These are phyloP conservation scores for Huntiella savannae DNA, from an alignment of 2,329 filamentous ascomycete genomes.

Conservation along the genomic window DNA sequence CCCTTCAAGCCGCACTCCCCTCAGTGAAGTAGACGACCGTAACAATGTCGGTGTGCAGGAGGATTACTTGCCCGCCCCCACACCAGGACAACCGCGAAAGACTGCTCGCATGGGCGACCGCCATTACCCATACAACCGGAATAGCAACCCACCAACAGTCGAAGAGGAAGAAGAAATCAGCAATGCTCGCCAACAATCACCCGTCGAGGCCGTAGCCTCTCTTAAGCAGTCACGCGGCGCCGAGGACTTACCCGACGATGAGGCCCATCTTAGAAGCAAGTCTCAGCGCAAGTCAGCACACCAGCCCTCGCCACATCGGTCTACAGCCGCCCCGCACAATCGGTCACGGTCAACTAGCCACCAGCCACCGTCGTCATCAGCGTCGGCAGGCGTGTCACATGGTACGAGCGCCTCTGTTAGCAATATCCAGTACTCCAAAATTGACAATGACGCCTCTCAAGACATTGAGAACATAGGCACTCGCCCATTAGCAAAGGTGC, in stretches of 20 bases:
- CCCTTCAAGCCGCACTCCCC: slow-evolving; percentile 56
- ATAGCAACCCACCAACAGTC: slow-evolving; percentile 24
- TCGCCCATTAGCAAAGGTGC: slow-evolving; percentile 10
- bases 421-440: slow-evolving; percentile 21
- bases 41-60: slow-evolving; percentile 53
- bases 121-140: slow-evolving; percentile 52
- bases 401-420: slow-evolving; percentile 27
- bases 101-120: slow-evolving; percentile 52
- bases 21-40: slow-evolving; percentile 85
- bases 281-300: slow-evolving; percentile 42
- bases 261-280: slow-evolving; percentile 58
- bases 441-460: slow-evolving; percentile 49
- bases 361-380: slow-evolving; percentile 20
- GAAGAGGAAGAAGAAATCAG: slow-evolving; percentile 26
- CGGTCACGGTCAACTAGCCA: slow-evolving; percentile 43
- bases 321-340: slow-evolving; percentile 1
- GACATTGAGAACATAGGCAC: slow-evolving; percentile 53
- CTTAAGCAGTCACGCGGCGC: slow-evolving; percentile 39
- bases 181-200: slow-evolving; percentile 26
- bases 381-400: slow-evolving; percentile 1
- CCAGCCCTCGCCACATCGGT: slow-evolving; percentile 9
- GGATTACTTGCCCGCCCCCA: slow-evolving; percentile 85
- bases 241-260: slow-evolving; percentile 45
- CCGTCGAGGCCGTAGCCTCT: slow-evolving; percentile 41
- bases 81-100: slow-evolving; percentile 88